These are phyloP conservation scores for Sclerotinia sclerotiorum DNA, from an alignment of 2,329 filamentous ascomycete genomes.

Conservation along the genomic window DNA sequence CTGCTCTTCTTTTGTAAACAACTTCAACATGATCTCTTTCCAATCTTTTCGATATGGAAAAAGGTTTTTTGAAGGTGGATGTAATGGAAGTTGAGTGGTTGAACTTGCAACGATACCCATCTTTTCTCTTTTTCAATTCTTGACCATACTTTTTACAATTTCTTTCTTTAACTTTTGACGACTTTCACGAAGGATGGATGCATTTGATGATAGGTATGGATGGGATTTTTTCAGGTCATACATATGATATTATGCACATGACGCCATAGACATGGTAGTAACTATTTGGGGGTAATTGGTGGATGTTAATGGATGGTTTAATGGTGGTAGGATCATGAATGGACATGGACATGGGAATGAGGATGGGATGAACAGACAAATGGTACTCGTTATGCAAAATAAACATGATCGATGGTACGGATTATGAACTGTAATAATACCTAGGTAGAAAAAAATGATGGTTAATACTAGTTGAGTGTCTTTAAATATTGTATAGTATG, in stretches of 20 bases:
- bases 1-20: slow-evolving; percentile 39
- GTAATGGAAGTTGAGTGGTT: slow-evolving; percentile 23
- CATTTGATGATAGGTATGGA: slow-evolving; percentile 19
- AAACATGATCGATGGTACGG: not conserved
- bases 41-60: slow-evolving; percentile 22
- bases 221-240: slow-evolving; percentile 15
- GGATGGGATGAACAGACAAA: not conserved
- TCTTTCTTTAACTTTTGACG: slow-evolving; percentile 21
- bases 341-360: not conserved
- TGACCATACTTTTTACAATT: slow-evolving; percentile 22
- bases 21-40: not conserved
- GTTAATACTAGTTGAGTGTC: not conserved
- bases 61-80: slow-evolving; percentile 24
- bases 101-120: slow-evolving; percentile 33
- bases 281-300: slow-evolving; percentile 1
- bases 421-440: slow-evolving; percentile 10
- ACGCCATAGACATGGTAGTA: slow-evolving; percentile 19
- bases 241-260: slow-evolving; percentile 12
- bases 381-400: slow-evolving; percentile 2
- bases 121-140: slow-evolving; percentile 28
- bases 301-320: slow-evolving; percentile 15
- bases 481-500: not conserved
- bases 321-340: slow-evolving; percentile 9
- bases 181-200: slow-evolving; percentile 15
- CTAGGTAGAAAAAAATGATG: not conserved